Base-by-base conservation (phyloP, 139 green algal species). In the Chlamydomonas applanata region DNA sequence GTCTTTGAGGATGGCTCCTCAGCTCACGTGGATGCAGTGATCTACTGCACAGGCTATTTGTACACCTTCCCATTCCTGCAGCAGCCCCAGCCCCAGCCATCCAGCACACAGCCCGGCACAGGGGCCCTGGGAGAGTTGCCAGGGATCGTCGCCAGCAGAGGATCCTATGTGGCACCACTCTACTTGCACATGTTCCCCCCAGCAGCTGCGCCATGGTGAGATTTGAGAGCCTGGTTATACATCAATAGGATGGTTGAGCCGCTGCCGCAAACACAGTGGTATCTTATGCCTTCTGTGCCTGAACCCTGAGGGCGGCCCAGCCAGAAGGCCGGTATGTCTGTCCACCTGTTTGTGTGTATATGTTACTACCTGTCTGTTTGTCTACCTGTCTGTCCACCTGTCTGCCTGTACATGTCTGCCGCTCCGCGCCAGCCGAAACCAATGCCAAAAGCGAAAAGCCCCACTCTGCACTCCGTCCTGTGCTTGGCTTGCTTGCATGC, bases 1-100 rank as follows among this genome's bases (percentile, higher is more conserved):
- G 54, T 62, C 20, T 89, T 92, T 53, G 72, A 75, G 30, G 88
- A 80, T 45, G 86, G 88, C 1, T 61, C 29, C 7, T 11, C 49
- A 29, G 69, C 75, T 32, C 29, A 61, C 16, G 72, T 93, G 2
- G 88, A 96, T 72, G 56, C 73, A 5, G 76, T 94, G 17, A 81
- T 96, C n/a, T 94, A 90, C 71, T 87, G 78, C 80, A 96, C 89
- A 7, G 85, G 82, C 20, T 94, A 91, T 75, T 45, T 77, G 33
- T 94, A 94, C 81, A 70, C 61, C 1, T 93, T 95, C 77, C 85
- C 83, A 0, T 94, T 94, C 67, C 75, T 96, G 40, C 40, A 40
- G 25, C 65, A 72, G 7, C 3, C n/a, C 4, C 25, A 57, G 36
- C n/a, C 11, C 19, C 65, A 72, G 36, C n/a, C 20, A 29, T 11